Conservation (phyloP, 768 basidiomycete genomes). For the Russula sp. region DNA sequence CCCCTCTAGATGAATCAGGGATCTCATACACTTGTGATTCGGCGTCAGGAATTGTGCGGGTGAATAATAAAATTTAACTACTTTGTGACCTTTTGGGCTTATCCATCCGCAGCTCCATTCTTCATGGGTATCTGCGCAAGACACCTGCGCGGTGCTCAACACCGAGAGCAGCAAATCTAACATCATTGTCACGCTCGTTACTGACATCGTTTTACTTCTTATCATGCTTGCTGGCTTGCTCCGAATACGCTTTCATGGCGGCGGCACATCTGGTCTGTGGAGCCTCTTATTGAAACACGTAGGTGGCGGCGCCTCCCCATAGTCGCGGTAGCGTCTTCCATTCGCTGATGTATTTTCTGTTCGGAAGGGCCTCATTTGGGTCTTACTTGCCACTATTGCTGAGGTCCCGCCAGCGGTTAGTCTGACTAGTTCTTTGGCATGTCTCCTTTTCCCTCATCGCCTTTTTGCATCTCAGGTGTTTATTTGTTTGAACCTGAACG, state of each 20-base stretch:
- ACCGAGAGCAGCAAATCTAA: background rate
- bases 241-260: background rate
- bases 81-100: background rate
- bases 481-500: slow-evolving; percentile 3
- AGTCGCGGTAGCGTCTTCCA: background rate
- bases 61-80: background rate
- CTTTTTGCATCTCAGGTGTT: background rate
- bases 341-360: background rate
- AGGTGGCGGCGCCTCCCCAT: background rate
- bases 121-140: background rate
- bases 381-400: background rate
- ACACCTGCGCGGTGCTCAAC: background rate
- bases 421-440: background rate
- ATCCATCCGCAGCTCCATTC: background rate
- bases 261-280: background rate
- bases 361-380: slow-evolving; percentile 4
- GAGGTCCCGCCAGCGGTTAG: slow-evolving; percentile 1
- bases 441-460: background rate
- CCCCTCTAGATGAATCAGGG: too few species aligned
- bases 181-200: background rate
- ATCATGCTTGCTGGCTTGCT: slow-evolving; percentile 12
- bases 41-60: background rate
- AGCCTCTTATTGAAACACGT: slow-evolving; percentile 12
- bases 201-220: slow-evolving; percentile 2
- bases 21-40: too few species aligned